Evolutionary conservation across 371 early-diverging fungal species (phyloP).

Genomic region (Encephalitozoon hellem): DNA sequence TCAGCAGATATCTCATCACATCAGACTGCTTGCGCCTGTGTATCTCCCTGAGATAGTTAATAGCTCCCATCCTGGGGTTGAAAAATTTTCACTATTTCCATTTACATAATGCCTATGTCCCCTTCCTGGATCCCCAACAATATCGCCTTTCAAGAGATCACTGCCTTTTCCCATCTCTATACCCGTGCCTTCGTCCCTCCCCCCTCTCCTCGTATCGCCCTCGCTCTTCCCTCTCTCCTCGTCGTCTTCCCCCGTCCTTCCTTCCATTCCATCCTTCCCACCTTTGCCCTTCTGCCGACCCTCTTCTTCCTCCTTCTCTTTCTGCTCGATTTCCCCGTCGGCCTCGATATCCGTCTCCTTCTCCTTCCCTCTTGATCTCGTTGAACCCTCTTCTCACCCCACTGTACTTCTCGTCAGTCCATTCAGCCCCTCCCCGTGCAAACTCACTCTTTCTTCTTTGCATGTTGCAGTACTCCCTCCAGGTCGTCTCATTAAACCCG

Average conservation of each 20-base stretch:
- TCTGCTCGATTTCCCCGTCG: background rate
- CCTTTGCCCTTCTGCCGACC: background rate
- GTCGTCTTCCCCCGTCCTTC: background rate
- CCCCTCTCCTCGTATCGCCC: background rate
- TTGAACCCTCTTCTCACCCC: background rate
- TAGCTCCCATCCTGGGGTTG: constrained; percentile 63
- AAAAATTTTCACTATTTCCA: constrained; percentile 29
- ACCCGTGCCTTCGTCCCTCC: background rate
- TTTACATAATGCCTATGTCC: background rate
- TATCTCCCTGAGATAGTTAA: constrained; percentile 89
- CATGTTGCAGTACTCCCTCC: constrained; percentile 77
- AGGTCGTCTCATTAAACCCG: constrained; percentile 84
- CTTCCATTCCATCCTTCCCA: background rate
- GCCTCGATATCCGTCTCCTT: background rate
- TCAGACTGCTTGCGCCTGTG: constrained; percentile 95
- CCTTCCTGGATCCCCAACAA: background rate
- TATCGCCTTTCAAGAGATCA: too few species aligned
- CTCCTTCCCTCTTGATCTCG: constrained; percentile 21
- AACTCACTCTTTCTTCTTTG: constrained; percentile 65
- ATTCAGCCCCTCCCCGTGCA: background rate
- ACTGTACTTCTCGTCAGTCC: constrained; percentile 49
- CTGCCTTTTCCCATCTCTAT: background rate
- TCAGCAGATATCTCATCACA: constrained; percentile 89
- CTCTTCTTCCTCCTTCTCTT: constrained; percentile 5
- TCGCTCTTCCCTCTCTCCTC: background rate